Conservation (phyloP, 2,329 filamentous ascomycete species). For the Pyrenochaeta sp. region DNA sequence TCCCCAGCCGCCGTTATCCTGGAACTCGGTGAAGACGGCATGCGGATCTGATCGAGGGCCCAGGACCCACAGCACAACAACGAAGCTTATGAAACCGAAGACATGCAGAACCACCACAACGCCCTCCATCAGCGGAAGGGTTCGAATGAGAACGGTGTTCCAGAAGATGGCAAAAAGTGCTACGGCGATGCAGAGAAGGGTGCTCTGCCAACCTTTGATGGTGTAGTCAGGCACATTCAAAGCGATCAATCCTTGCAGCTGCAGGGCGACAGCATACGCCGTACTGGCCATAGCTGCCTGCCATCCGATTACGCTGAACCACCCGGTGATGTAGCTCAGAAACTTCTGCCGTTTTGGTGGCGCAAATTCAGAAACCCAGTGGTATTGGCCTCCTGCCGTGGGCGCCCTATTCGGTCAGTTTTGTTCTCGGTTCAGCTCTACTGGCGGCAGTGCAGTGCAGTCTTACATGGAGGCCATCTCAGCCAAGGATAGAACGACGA, state of each 20-base stretch:
- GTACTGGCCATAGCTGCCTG: slow-evolving; percentile 39
- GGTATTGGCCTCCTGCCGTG: neutral
- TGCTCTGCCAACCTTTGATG: slow-evolving; percentile 56
- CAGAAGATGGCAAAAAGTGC: no score
- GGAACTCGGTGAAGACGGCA: slow-evolving; percentile 55
- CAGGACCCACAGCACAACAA: no score
- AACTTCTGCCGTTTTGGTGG: slow-evolving; percentile 46
- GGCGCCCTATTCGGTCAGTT: neutral
- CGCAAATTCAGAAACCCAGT: slow-evolving; percentile 44
- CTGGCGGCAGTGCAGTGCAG: neutral
- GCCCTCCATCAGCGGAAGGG: no score
- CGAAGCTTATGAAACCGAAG: no score
- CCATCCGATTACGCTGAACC: slow-evolving; percentile 51
- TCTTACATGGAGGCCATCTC: slow-evolving; percentile 43
- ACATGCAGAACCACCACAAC: no score
- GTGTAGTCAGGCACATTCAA: slow-evolving; percentile 49
- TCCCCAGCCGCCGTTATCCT: slow-evolving; percentile 53
- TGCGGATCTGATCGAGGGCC: slow-evolving; percentile 42
- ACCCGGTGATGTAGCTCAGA: slow-evolving; percentile 45
- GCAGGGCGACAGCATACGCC: slow-evolving; percentile 23
- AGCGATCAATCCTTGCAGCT: slow-evolving; percentile 34
- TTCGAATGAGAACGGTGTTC: no score
- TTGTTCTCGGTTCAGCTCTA: neutral
- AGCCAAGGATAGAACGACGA: slow-evolving; percentile 30
- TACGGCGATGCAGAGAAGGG: slow-evolving; percentile 55